These are phyloP conservation scores for Fusarium begoniae DNA, from an alignment of 2,329 filamentous ascomycete genomes.

Conservation along the genomic window DNA sequence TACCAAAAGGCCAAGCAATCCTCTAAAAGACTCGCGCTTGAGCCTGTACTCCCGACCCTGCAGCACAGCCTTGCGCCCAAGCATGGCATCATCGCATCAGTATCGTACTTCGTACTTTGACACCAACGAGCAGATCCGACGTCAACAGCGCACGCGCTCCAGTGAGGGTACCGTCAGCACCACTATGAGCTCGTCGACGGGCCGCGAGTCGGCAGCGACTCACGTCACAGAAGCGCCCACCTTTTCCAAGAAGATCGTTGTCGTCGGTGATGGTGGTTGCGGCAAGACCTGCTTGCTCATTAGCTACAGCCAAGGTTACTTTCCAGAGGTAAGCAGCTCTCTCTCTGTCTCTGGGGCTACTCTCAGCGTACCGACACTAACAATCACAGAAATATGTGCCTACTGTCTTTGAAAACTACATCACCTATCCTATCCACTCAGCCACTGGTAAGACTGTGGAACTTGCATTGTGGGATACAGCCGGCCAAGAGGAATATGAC, in stretches of 20 bases:
- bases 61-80: slow-evolving; percentile 37
- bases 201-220: slow-evolving; percentile 81
- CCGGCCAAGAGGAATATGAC: slow-evolving; percentile 98
- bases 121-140: slow-evolving; percentile 52
- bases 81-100: slow-evolving; percentile 64
- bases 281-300: slow-evolving; percentile 99
- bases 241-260: slow-evolving; percentile 99
- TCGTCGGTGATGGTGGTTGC: slow-evolving; percentile 96
- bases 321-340: slow-evolving; percentile 81
- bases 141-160: slow-evolving; percentile 68
- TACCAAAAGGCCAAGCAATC: slow-evolving; percentile 14
- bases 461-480: slow-evolving; percentile 97
- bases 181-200: slow-evolving; percentile 77
- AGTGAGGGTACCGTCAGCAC: slow-evolving; percentile 94
- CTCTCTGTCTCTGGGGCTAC: background rate
- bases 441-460: slow-evolving; percentile 93
- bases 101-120: slow-evolving; percentile 65
- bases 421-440: slow-evolving; percentile 92
- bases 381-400: slow-evolving; percentile 92
- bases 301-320: slow-evolving; percentile 98
- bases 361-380: slow-evolving; percentile 8
- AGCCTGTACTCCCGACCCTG: slow-evolving; percentile 24
- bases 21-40: slow-evolving; percentile 32
- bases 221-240: slow-evolving; percentile 89
- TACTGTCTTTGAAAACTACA: slow-evolving; percentile 99